Evolutionary conservation across 2,329 filamentous ascomycete genomes (phyloP).

Genomic region (Furcasterigmium furcatum): DNA sequence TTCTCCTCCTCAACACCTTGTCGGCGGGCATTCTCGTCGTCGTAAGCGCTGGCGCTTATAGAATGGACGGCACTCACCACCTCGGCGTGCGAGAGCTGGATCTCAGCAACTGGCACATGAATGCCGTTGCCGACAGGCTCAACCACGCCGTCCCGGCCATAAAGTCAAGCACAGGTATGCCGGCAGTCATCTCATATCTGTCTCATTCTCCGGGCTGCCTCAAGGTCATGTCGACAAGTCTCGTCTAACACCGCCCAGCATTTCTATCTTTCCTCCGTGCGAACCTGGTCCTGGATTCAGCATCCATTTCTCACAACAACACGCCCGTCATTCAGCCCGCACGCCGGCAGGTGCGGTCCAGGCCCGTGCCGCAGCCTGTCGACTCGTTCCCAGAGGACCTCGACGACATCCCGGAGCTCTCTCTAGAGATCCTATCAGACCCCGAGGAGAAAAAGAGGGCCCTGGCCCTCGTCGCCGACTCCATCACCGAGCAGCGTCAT

Average conservation of each 20-base stretch:
- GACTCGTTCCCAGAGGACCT: constrained; percentile 33
- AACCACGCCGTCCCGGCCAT: constrained; percentile 53
- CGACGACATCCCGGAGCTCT: constrained; percentile 60
- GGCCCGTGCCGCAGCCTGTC: constrained; percentile 31
- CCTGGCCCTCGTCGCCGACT: constrained; percentile 74
- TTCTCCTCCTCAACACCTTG: no score
- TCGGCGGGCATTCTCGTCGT: no score
- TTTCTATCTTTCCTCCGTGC: constrained; percentile 81
- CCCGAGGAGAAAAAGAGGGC: constrained; percentile 63
- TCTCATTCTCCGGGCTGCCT: no score
- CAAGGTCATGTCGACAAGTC: no score
- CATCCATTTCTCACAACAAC: constrained; percentile 57
- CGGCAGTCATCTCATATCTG: not conserved
- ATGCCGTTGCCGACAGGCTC: constrained; percentile 50
- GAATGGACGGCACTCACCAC: constrained; percentile 29
- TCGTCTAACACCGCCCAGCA: constrained; percentile 45
- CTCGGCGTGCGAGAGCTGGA: constrained; percentile 46
- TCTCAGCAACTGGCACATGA: constrained; percentile 41
- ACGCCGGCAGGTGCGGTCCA: constrained; percentile 26
- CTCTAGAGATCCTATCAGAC: constrained; percentile 52
- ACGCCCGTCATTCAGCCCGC: constrained; percentile 60
- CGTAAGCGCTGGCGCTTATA: constrained; percentile 18
- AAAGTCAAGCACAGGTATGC: constrained; percentile 59
- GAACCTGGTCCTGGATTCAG: constrained; percentile 68
- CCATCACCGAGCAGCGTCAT: constrained; percentile 78